Evolutionary conservation across 2,329 filamentous ascomycete genomes (phyloP).

Genomic region (Zasmidium cellare): DNA sequence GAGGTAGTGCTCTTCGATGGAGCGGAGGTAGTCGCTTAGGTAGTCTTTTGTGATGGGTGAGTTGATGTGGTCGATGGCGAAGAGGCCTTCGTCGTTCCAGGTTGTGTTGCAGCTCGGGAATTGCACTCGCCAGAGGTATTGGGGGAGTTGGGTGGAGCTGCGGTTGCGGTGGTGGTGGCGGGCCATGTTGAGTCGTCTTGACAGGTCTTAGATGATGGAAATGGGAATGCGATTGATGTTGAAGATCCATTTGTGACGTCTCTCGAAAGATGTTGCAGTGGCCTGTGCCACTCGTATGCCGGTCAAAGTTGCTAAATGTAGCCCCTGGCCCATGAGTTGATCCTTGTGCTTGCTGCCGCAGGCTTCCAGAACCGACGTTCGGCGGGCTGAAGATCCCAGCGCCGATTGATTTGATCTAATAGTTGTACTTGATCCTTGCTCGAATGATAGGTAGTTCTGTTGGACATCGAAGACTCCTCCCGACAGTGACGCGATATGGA

Average conservation of each 20-base stretch:
- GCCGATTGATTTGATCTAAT: too few species aligned
- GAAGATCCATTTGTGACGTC: not conserved
- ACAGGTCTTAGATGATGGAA: too few species aligned
- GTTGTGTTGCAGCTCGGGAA: conserved; percentile 3
- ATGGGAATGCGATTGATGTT: too few species aligned
- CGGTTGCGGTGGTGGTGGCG: not conserved
- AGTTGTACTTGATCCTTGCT: too few species aligned
- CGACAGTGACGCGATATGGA: too few species aligned
- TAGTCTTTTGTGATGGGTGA: not conserved
- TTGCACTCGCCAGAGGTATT: conserved; percentile 4
- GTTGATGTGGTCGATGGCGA: not conserved
- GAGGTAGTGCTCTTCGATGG: not conserved
- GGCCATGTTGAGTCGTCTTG: not conserved
- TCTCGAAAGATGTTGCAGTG: not conserved
- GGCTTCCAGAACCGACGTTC: not conserved
- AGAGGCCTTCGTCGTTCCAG: not conserved
- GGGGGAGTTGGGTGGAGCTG: not conserved
- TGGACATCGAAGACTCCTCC: too few species aligned
- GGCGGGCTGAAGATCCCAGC: not conserved
- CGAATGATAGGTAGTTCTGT: too few species aligned
- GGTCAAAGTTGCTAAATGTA: not conserved
- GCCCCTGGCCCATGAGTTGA: not conserved
- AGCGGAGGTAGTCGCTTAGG: not conserved
- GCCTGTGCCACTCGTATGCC: not conserved
- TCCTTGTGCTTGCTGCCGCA: not conserved